Evolutionary conservation across 768 basidiomycete genomes (phyloP).

Genomic region (Pisolithus sp.): DNA sequence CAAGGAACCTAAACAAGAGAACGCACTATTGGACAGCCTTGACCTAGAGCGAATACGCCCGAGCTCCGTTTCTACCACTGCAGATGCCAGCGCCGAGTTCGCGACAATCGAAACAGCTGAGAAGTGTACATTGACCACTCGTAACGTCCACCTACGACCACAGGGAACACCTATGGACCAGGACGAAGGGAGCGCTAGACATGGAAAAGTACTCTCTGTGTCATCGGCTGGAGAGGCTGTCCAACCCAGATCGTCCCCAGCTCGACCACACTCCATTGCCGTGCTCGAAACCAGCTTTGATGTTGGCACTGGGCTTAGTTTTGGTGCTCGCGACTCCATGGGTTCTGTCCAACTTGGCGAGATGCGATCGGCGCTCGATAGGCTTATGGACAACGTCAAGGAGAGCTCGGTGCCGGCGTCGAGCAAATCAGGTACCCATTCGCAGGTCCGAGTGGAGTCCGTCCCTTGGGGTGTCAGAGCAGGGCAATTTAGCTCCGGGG

Average conservation of each 20-base stretch:
- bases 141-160: not conserved
- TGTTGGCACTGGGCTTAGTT: conserved; percentile 16
- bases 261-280: conserved; percentile 8
- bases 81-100: conserved; percentile 40
- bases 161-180: not conserved
- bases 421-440: conserved; percentile 8
- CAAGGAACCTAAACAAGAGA: not conserved
- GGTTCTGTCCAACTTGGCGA: conserved; percentile 56
- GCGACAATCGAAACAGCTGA: conserved; percentile 46
- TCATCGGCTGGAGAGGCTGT: not conserved
- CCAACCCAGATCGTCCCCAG: conserved; percentile 7
- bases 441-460: conserved; percentile 21
- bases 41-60: conserved; percentile 29
- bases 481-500: conserved; percentile 31
- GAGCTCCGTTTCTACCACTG: conserved; percentile 31
- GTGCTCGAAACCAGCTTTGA: conserved; percentile 21
- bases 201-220: not conserved
- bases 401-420: conserved; percentile 21
- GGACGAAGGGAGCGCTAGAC: not conserved
- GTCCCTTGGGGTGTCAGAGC: conserved; percentile 14
- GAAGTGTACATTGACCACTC: conserved; percentile 28
- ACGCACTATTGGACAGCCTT: not conserved
- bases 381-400: conserved; percentile 63
- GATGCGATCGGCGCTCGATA: conserved; percentile 67
- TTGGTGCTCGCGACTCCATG: conserved; percentile 33